phyloP scores from a whole-genome alignment of 257 asterid species.

The Lantana camara region DNA sequence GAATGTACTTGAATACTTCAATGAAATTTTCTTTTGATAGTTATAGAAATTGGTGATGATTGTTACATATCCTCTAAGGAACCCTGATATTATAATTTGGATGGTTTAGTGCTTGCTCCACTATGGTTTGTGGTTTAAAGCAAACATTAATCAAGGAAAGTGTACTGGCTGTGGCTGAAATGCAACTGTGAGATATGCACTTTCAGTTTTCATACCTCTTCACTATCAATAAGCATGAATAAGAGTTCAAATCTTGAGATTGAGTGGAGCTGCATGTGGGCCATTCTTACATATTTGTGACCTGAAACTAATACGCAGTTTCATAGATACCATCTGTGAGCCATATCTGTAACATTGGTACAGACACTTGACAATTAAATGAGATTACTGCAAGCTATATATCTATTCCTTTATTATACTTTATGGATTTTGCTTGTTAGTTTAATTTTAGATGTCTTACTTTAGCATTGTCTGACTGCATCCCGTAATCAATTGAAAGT shows the following conservation, averaged over 20 bases:
- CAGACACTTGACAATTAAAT: slow-evolving; percentile 9
- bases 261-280: slow-evolving; percentile 1
- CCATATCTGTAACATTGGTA: background rate
- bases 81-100: background rate
- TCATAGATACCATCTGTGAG: background rate
- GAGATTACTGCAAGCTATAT: slow-evolving; percentile 5
- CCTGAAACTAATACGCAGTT: slow-evolving; percentile 7
- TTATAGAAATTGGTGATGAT: too few relatives aligned
- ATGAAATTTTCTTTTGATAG: too few relatives aligned
- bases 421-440: background rate
- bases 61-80: background rate
- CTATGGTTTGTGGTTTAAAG: background rate
- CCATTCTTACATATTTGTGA: slow-evolving; percentile 1
- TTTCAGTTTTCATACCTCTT: slow-evolving; percentile 3
- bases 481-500: slow-evolving; percentile 1
- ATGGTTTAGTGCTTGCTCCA: slow-evolving; percentile 6
- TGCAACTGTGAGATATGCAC: slow-evolving; percentile 11
- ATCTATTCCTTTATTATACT: slow-evolving; percentile 10
- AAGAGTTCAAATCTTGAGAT: slow-evolving; percentile 16
- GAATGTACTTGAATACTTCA: background rate
- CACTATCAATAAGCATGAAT: background rate
- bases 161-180: background rate
- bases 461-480: background rate
- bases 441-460: slow-evolving; percentile 10
- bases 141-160: slow-evolving; percentile 14